Percentiles rank a stretch among this genome's conserved stretches.
phyloP scores from a whole-genome alignment of 2,329 filamentous ascomycete genomes.

The Penicillium sp. region DNA sequence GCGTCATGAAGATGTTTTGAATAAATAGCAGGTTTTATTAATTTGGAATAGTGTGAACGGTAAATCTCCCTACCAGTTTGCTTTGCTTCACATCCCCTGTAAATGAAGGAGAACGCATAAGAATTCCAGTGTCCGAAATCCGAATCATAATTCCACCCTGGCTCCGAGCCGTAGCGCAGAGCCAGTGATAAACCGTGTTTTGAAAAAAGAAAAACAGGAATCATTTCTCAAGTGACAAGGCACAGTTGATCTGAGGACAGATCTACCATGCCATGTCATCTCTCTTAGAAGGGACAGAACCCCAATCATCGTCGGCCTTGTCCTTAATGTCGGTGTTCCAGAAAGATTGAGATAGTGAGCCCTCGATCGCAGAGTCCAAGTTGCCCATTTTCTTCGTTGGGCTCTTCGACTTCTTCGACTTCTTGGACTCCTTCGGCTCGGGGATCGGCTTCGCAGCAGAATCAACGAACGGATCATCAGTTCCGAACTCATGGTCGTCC shows the following conservation, averaged over 20 bases:
- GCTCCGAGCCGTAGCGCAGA: no score
- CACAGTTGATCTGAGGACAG: background rate
- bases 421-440: background rate
- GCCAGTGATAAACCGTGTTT: no score
- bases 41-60: background rate
- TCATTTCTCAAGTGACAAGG: background rate
- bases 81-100: background rate
- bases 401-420: background rate
- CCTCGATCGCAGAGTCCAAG: no score
- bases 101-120: background rate
- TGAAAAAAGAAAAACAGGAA: no score
- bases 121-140: background rate
- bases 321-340: background rate
- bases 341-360: background rate
- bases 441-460: background rate
- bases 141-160: no score
- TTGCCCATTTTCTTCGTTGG: no score
- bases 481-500: background rate
- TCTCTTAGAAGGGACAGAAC: background rate
- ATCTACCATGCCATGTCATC: background rate
- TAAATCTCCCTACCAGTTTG: background rate
- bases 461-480: background rate
- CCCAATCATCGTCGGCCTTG: no score
- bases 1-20: background rate
- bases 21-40: background rate